phyloP scores from a whole-genome alignment of 1,139 yeast species.

The Pichia cactophila region DNA sequence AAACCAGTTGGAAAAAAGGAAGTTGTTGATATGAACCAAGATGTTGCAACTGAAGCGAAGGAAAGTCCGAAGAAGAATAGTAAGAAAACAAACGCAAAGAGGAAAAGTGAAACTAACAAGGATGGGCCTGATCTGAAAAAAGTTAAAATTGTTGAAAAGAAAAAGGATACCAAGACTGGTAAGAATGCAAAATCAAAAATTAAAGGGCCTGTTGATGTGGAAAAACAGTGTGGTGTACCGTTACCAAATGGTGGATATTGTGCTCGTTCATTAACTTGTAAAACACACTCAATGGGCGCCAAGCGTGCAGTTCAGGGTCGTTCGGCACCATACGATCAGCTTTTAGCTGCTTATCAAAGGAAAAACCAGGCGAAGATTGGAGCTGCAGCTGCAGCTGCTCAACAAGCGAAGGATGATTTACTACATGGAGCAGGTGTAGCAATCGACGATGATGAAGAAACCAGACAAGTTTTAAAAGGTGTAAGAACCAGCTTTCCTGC shows the following conservation, averaged over 20 bases:
- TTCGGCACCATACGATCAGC: constrained; percentile 82
- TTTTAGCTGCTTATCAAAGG: constrained; percentile 84
- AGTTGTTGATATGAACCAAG: background rate
- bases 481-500: constrained; percentile 71
- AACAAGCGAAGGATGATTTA: constrained; percentile 37
- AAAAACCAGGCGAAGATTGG: constrained; percentile 88
- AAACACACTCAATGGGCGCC: constrained; percentile 97
- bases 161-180: constrained; percentile 29
- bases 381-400: constrained; percentile 67
- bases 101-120: constrained; percentile 4
- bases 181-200: constrained; percentile 42
- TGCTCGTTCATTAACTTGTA: constrained; percentile 92
- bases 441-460: constrained; percentile 79
- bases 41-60: background rate
- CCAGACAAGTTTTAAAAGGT: constrained; percentile 90
- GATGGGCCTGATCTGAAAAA: constrained; percentile 17
- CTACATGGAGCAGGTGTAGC: constrained; percentile 35
- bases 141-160: constrained; percentile 29
- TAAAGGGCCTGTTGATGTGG: constrained; percentile 87
- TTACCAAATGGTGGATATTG: constrained; percentile 88
- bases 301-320: constrained; percentile 92
- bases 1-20: constrained; percentile 29
- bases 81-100: constrained; percentile 15
- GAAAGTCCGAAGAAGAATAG: constrained; percentile 15
- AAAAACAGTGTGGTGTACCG: constrained; percentile 93